Evolutionary conservation across 1,284 basidiomycete genomes (phyloP).

Genomic region (Lignosus rhinocerotis): DNA sequence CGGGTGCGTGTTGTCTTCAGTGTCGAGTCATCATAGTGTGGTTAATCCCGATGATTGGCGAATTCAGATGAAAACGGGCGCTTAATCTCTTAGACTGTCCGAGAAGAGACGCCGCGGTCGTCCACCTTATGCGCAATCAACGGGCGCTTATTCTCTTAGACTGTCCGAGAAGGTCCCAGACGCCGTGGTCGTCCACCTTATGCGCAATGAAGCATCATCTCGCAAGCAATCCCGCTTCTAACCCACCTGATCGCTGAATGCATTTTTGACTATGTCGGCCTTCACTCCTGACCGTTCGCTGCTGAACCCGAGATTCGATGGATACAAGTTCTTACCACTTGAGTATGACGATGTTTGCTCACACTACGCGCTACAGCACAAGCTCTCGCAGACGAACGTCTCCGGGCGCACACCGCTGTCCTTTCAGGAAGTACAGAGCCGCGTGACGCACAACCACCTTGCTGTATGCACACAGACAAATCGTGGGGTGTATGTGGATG

Average conservation of each 20-base stretch:
- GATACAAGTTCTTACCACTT: conserved; percentile 72
- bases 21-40: too few relatives aligned
- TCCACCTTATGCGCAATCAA: not conserved
- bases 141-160: not conserved
- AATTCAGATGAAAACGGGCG: not conserved
- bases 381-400: conserved; percentile 59
- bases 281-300: conserved; percentile 47
- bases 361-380: conserved; percentile 51
- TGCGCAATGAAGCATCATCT: not conserved
- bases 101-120: conserved; percentile 4
- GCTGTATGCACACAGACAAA: conserved; percentile 46
- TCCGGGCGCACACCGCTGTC: conserved; percentile 63
- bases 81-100: not conserved
- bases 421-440: conserved; percentile 79
- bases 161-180: conserved; percentile 10
- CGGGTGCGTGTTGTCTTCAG: too few relatives aligned
- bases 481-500: conserved; percentile 72
- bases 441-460: conserved; percentile 87
- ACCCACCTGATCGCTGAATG: not conserved
- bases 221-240: not conserved
- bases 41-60: not conserved
- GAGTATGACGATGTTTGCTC: conserved; percentile 54
- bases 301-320: conserved; percentile 83
- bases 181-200: not conserved
- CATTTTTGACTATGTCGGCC: conserved; percentile 11